Percentiles rank a stretch among this genome's conserved stretches.
phyloP scores from a whole-genome alignment of 228 moss, liverwort and hornwort genomes.

The Sphagnum magellanicum region DNA sequence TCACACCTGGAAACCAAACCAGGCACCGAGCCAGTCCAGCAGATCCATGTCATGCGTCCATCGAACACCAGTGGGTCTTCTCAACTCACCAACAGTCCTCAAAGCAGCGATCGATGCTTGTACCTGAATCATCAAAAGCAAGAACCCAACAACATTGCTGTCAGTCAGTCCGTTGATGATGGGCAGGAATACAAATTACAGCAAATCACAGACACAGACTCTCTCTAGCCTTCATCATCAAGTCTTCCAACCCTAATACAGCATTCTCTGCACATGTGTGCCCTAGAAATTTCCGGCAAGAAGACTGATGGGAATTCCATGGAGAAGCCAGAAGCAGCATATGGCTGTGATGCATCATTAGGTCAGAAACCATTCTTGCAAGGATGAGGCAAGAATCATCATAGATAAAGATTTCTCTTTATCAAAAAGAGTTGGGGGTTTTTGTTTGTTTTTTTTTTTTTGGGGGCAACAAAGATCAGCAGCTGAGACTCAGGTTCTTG shows the following conservation, averaged over 20 bases:
- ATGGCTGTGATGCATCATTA: neutral
- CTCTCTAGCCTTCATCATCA: neutral
- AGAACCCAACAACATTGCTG: neutral
- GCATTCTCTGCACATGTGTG: neutral
- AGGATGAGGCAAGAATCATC: too few species aligned
- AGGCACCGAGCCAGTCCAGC: constrained; percentile 88
- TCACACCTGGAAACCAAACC: constrained; percentile 90
- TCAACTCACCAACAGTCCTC: constrained; percentile 57
- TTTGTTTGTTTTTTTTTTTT: too few species aligned
- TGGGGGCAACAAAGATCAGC: too few species aligned
- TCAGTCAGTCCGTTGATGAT: neutral
- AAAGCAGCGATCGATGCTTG: constrained; percentile 70
- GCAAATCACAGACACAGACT: neutral
- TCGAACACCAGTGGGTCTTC: constrained; percentile 32
- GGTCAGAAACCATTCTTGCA: too few species aligned
- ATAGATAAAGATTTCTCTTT: too few species aligned
- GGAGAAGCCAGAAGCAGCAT: neutral
- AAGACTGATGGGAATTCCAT: neutral
- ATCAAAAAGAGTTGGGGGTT: too few species aligned
- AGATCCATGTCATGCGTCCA: constrained; percentile 60
- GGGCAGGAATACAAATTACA: neutral
- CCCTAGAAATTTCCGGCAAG: too few species aligned
- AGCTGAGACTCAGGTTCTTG: neutral
- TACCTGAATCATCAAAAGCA: constrained; percentile 31
- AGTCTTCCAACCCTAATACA: neutral